Evolutionary conservation across 2,329 filamentous ascomycete species (phyloP), one percentile per base, ranked within the genome.

Genomic region (Ceratocystis harringtonii): DNA sequence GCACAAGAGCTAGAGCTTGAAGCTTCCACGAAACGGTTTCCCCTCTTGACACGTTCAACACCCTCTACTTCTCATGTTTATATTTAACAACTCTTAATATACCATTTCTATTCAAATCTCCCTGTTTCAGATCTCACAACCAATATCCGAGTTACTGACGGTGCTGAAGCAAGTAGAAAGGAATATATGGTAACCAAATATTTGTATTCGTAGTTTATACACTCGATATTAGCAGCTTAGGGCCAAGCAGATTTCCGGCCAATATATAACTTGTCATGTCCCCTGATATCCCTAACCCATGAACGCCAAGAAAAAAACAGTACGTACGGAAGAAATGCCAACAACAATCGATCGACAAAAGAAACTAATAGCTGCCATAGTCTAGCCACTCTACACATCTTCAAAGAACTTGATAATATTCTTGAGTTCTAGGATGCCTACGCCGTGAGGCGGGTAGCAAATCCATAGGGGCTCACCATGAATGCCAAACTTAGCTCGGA

Each of bases 331-430:
- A 5, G 52, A 57, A 57, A 28, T 15, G 25, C 52, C 50, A 30
- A 17, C 15, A 32, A 57, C 22, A 22, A 30, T 12, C 8, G 5
- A 25, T 19, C n/a, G 22, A 57, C 50, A 55, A 57, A 55, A 22
- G 10, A 52, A 45, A 55, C 22, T 43, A 28, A 43, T 52, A 15
- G 25, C 30, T 19, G 30, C 61, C 61, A 5, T 17, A 10, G 61
- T 17, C 15, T 28, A 6, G 10, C 52, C 25, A 28, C 52, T 32
- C 60, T 63, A 69, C 68, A 84, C 84, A 69, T 89, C 89, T 75
- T 92, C 88, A 74, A 96, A 94, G 78, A 95, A 96, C 73, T 87
- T 88, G 77, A 96, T 80, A 70, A 96, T 84, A n/a, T 91, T 90
- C 73, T 88, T 84, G 68, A 91, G 84, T 55, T 91, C 92, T 68